Evolutionary conservation across 208 protist genomes (phyloP), one percentile per base, ranked within the genome.

Genomic region (Sergeia podlipaevii): DNA sequence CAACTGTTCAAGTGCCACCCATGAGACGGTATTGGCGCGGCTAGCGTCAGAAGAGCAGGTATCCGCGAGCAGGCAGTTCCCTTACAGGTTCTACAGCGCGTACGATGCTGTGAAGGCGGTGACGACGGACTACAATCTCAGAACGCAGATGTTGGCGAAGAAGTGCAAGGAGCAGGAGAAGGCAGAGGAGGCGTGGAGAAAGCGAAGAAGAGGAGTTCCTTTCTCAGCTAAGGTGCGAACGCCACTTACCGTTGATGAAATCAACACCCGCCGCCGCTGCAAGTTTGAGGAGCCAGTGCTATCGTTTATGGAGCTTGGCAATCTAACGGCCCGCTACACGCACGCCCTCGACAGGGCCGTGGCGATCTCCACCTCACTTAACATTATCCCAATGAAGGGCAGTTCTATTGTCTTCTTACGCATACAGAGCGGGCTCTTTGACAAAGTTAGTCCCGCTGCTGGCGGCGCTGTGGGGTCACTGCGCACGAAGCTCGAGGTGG

Each of bases 61-160:
- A 20, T 67, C 77, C 0, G 58, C 61, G 6, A 88, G 74, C 17
- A 70, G 75, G 26, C 95, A 97, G 73, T 87, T 98, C 39, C 97
- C 97, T 2, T 90, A 89, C 59, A 72, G 87, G 26, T 98, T 98
- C 75, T 80, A 97, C 39, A 89, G 75, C n/a, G 96, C 95, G 2
- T 97, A 85, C 50, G 70, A 96, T n/a, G 76, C 83, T 2, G 80
- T 97, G 38, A 52, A 69, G 32, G 52, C 68, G 18, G 66, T 76
- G 32, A 20, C 55, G 1, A 45, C 32, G 17, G 44, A 44, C 36
- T 38, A 70, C 42, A 46, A 24, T 6, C 8, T 20, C 23, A 32
- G 18, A 23, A n/a, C 28, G 18, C n/a, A 8, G 17, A 34, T 39
- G 45, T 29, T 29, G 11, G 20, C 32, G 24, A 45, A 29, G 38